Conservation (phyloP, 2,329 filamentous ascomycete species). For the Hawksworthiomyces lignivorus region DNA sequence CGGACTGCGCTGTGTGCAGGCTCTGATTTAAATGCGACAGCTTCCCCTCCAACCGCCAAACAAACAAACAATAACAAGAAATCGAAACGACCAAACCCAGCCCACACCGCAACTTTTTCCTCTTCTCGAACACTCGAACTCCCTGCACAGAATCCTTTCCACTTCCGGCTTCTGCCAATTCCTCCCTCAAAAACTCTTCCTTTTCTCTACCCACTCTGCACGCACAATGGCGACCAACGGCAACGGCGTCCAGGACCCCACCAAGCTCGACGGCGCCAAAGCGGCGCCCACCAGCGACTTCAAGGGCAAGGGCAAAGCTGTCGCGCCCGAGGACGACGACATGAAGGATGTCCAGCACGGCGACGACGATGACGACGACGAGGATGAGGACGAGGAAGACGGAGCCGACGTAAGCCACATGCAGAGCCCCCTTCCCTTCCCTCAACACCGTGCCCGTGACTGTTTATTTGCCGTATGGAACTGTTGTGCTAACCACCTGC, state of each 20-base stretch:
- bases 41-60: too few relatives aligned
- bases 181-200: neutral
- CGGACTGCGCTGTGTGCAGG: too few relatives aligned
- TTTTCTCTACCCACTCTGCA: neutral
- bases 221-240: slow-evolving; percentile 39
- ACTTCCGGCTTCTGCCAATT: too few relatives aligned
- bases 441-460: too few relatives aligned
- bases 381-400: slow-evolving; percentile 58
- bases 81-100: too few relatives aligned
- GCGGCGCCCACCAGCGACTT: slow-evolving; percentile 23
- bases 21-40: neutral
- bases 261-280: slow-evolving; percentile 24
- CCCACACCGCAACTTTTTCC: too few relatives aligned
- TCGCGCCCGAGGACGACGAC: slow-evolving; percentile 40
- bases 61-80: too few relatives aligned
- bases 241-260: slow-evolving; percentile 40
- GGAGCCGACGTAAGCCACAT: slow-evolving; percentile 23
- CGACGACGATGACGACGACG: slow-evolving; percentile 61
- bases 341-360: slow-evolving; percentile 61
- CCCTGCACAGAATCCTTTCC: too few relatives aligned
- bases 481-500: neutral
- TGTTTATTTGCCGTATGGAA: too few relatives aligned
- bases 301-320: slow-evolving; percentile 78
- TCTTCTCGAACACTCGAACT: too few relatives aligned
- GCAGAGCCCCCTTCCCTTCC: too few relatives aligned